These are phyloP conservation scores for Euphorbia pulcherrima DNA, from an alignment of 345 rosid species.

Conservation along the genomic window DNA sequence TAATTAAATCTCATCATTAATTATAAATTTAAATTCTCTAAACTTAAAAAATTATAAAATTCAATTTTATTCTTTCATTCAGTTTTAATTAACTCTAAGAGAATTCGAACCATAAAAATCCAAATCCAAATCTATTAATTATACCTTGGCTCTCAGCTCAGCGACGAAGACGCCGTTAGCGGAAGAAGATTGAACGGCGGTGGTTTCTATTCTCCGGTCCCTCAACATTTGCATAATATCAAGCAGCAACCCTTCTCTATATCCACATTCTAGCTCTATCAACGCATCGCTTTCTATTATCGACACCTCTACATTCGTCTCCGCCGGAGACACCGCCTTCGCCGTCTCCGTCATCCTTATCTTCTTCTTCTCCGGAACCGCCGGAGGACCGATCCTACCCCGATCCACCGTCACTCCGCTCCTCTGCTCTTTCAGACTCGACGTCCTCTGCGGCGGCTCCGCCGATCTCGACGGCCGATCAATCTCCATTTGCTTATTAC, in stretches of 20 bases:
- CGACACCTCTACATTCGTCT: slow-evolving; percentile 69
- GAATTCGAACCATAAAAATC: too few species aligned
- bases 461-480: slow-evolving; percentile 34
- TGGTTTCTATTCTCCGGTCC: slow-evolving; percentile 67
- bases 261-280: slow-evolving; percentile 70
- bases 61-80: too few species aligned
- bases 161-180: slow-evolving; percentile 50
- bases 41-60: too few species aligned
- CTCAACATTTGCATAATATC: slow-evolving; percentile 72
- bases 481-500: slow-evolving; percentile 45
- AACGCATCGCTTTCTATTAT: slow-evolving; percentile 83
- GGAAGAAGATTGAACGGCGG: slow-evolving; percentile 58
- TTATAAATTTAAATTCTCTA: too few species aligned
- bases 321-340: slow-evolving; percentile 31
- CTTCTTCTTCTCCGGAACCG: slow-evolving; percentile 48
- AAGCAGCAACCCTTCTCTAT: slow-evolving; percentile 72
- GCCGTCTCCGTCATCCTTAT: slow-evolving; percentile 52
- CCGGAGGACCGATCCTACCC: slow-evolving; percentile 21
- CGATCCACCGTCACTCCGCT: slow-evolving; percentile 35
- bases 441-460: slow-evolving; percentile 31
- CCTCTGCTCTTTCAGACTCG: slow-evolving; percentile 37
- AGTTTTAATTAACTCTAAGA: too few species aligned
- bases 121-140: too few species aligned
- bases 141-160: slow-evolving; percentile 87
- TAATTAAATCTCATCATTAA: too few species aligned